Conservation (phyloP, 2,329 filamentous ascomycete genomes). For the Fragosphaeria purpurea region DNA sequence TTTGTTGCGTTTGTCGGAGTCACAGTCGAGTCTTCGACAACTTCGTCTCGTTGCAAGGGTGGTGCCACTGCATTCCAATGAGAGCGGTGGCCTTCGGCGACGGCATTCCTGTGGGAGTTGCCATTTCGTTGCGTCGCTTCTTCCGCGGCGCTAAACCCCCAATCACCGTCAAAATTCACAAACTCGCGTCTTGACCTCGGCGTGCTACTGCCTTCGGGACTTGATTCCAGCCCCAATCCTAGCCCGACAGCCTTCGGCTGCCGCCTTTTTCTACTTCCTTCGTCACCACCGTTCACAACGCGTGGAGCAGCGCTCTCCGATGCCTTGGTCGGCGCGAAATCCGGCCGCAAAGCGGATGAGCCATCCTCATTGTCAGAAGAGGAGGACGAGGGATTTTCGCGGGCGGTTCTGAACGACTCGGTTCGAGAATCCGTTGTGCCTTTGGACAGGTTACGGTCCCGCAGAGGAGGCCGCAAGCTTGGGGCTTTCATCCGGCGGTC, state of each 20-base stretch:
- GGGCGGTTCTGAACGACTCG: slow-evolving; percentile 63
- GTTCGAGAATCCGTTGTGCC: slow-evolving; percentile 50
- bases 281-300: slow-evolving; percentile 15
- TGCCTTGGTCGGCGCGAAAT: slow-evolving; percentile 27
- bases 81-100: slow-evolving; percentile 36
- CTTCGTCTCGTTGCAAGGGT: slow-evolving; percentile 21
- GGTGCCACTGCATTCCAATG: slow-evolving; percentile 13
- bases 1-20: slow-evolving; percentile 43
- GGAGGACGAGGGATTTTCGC: slow-evolving; percentile 43
- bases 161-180: slow-evolving; percentile 49
- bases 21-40: slow-evolving; percentile 37
- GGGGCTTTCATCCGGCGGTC: slow-evolving; percentile 29
- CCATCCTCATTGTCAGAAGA: slow-evolving; percentile 51
- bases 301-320: slow-evolving; percentile 36
- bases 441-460: slow-evolving; percentile 41
- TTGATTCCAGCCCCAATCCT: slow-evolving; percentile 33
- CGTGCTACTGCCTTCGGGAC: slow-evolving; percentile 29
- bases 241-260: slow-evolving; percentile 29
- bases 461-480: slow-evolving; percentile 32
- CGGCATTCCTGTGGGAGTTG: slow-evolving; percentile 43
- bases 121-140: slow-evolving; percentile 46
- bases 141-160: slow-evolving; percentile 34
- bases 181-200: slow-evolving; percentile 39
- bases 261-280: slow-evolving; percentile 15
- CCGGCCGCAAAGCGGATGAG: slow-evolving; percentile 39